These are phyloP conservation scores for Ascochyta pisi DNA, from an alignment of 2,329 filamentous ascomycete genomes.

Conservation along the genomic window DNA sequence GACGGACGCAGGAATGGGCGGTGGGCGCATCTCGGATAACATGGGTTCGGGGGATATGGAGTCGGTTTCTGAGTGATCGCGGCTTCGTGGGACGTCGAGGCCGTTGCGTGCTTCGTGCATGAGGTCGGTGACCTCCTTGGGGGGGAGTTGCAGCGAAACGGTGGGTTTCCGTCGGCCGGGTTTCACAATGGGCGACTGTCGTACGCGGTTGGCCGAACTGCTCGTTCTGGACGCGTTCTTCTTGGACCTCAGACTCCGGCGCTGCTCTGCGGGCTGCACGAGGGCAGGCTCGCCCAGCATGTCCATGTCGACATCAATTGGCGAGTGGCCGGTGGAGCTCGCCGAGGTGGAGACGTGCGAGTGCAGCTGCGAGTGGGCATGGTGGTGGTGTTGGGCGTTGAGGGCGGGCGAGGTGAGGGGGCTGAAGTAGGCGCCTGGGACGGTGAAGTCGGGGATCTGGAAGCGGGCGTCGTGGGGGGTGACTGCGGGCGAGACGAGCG, in stretches of 20 bases:
- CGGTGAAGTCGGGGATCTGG: conserved; percentile 61
- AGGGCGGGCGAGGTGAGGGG: conserved; percentile 82
- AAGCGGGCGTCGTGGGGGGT: conserved; percentile 79
- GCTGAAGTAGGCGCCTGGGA: conserved; percentile 79
- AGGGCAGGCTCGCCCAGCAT: conserved; percentile 49
- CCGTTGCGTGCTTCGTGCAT: conserved; percentile 47
- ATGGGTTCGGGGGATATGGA: conserved; percentile 59
- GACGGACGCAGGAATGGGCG: conserved; percentile 70
- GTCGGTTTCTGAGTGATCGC: conserved; percentile 54
- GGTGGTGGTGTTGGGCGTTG: conserved; percentile 67
- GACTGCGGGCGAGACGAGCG: conserved; percentile 82
- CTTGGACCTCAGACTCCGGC: conserved; percentile 50
- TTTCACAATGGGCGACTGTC: conserved; percentile 77
- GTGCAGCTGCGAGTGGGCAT: conserved; percentile 35
- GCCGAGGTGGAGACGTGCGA: conserved; percentile 57
- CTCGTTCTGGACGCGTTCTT: conserved; percentile 57
- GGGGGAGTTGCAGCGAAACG: conserved; percentile 52
- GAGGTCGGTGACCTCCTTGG: conserved; percentile 54
- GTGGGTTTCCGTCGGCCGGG: conserved; percentile 59
- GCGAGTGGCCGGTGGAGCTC: conserved; percentile 58
- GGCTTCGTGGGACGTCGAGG: conserved; percentile 35
- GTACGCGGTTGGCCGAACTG: conserved; percentile 58
- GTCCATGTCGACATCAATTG: conserved; percentile 55
- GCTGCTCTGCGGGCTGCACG: conserved; percentile 51
- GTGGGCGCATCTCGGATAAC: conserved; percentile 61